Conservation (phyloP, 2,329 filamentous ascomycete genomes). For the Talaromyces sp. region DNA sequence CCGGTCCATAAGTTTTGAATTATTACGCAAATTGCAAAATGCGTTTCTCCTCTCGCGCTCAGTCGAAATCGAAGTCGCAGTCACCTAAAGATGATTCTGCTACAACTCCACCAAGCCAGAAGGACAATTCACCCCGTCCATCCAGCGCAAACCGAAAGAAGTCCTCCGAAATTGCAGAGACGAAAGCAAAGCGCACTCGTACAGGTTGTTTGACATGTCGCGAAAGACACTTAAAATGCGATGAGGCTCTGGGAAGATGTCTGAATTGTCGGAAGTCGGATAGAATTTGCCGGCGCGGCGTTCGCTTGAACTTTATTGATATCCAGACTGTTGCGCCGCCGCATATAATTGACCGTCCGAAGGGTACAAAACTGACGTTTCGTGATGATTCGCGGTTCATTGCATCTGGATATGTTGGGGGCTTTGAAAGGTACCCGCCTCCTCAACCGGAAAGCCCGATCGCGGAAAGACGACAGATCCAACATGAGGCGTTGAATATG, state of each 20-base stretch:
- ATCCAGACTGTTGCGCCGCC: slow-evolving; percentile 72
- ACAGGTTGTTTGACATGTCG: slow-evolving; percentile 91
- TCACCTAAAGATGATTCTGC: slow-evolving; percentile 12
- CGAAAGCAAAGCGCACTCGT: slow-evolving; percentile 80
- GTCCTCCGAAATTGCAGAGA: slow-evolving; percentile 24
- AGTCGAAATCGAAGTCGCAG: slow-evolving; percentile 17
- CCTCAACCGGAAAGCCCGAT: slow-evolving; percentile 46
- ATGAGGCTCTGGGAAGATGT: slow-evolving; percentile 68
- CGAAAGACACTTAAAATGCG: slow-evolving; percentile 88
- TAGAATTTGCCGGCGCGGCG: slow-evolving; percentile 79
- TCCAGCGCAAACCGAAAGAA: slow-evolving; percentile 27
- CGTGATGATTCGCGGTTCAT: slow-evolving; percentile 87
- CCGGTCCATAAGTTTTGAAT: background rate
- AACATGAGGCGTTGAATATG: slow-evolving; percentile 32
- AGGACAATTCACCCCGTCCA: slow-evolving; percentile 17
- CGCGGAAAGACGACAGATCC: slow-evolving; percentile 21
- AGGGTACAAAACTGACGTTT: slow-evolving; percentile 75
- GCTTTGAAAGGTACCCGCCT: slow-evolving; percentile 70
- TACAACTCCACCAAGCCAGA: slow-evolving; percentile 20
- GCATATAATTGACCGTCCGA: slow-evolving; percentile 58
- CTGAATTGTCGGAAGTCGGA: slow-evolving; percentile 88
- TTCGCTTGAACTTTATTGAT: slow-evolving; percentile 90
- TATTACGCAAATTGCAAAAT: slow-evolving; percentile 8
- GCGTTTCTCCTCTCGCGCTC: slow-evolving; percentile 21
- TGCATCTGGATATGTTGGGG: slow-evolving; percentile 85